phyloP scores from a whole-genome alignment of 108 stramenopile genomes.

The Nitzschia sp. region DNA sequence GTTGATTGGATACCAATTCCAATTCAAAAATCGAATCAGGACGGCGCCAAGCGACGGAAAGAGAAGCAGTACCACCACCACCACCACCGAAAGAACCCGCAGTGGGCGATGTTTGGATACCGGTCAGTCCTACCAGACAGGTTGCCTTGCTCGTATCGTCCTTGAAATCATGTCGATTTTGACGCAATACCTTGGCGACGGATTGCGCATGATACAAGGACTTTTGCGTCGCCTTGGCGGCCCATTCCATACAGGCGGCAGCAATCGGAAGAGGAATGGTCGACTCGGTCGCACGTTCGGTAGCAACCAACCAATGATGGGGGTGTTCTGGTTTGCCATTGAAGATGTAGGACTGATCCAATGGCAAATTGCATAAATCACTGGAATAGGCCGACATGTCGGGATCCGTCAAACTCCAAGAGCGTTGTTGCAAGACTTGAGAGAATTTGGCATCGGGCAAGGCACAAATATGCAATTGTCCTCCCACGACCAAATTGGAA shows the following conservation, averaged over 20 bases:
- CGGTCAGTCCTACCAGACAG: slow-evolving; percentile 22
- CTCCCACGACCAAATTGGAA: slow-evolving; percentile 33
- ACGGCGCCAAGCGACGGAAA: slow-evolving; percentile 48
- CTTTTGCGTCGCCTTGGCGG: slow-evolving; percentile 41
- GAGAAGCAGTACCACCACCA: slow-evolving; percentile 3
- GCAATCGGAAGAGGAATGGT: slow-evolving; percentile 77
- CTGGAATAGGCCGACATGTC: slow-evolving; percentile 32
- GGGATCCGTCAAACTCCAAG: slow-evolving; percentile 83
- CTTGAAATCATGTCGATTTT: slow-evolving; percentile 43
- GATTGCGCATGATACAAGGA: slow-evolving; percentile 58
- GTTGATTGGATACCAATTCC: slow-evolving; percentile 40
- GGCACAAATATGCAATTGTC: slow-evolving; percentile 34
- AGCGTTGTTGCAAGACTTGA: slow-evolving; percentile 28
- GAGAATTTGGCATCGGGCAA: slow-evolving; percentile 60
- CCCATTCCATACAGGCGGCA: slow-evolving; percentile 53
- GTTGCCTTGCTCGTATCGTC: slow-evolving; percentile 24
- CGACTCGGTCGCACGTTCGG: slow-evolving; percentile 77
- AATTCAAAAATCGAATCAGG: slow-evolving; percentile 76
- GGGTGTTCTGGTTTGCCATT: slow-evolving; percentile 19
- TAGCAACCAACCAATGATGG: slow-evolving; percentile 61
- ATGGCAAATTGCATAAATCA: slow-evolving; percentile 61
- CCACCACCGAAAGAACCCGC: not conserved
- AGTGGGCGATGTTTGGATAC: slow-evolving; percentile 3
- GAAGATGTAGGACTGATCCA: slow-evolving; percentile 74
- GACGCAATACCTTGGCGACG: slow-evolving; percentile 37